A percentile compares a stretch with the other conserved stretches of the same genome.
Evolutionary conservation across 208 protist species (phyloP).

Genomic region (Trypanosoma mega): DNA sequence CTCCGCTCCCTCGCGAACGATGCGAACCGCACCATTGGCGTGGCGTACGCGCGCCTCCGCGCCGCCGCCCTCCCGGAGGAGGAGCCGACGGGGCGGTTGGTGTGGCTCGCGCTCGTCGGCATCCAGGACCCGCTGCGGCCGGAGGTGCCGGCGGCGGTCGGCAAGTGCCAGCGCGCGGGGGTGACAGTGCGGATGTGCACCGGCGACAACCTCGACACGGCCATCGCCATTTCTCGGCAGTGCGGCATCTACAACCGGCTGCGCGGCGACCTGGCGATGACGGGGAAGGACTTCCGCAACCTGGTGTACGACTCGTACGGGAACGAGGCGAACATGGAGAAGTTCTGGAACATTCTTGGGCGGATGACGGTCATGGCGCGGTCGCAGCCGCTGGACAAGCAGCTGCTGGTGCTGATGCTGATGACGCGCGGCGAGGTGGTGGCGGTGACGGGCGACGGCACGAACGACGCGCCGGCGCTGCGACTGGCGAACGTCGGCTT

Average conservation of each 20-base stretch:
- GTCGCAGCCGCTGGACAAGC: constrained; percentile 88
- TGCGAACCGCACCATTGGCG: constrained; percentile 84
- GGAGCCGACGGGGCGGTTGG: constrained; percentile 70
- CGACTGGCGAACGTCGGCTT: constrained; percentile 96
- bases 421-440: constrained; percentile 74
- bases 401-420: constrained; percentile 85
- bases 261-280: constrained; percentile 77
- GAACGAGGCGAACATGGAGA: constrained; percentile 65
- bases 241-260: constrained; percentile 88
- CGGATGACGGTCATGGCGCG: constrained; percentile 87
- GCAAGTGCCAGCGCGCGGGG: constrained; percentile 91
- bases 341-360: constrained; percentile 72
- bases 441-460: constrained; percentile 95
- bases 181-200: constrained; percentile 97
- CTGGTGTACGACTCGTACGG: constrained; percentile 75
- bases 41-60: constrained; percentile 60
- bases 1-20: constrained; percentile 49
- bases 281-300: constrained; percentile 89
- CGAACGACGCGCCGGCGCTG: constrained; percentile 97
- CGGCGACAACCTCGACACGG: constrained; percentile 94
- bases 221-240: constrained; percentile 90
- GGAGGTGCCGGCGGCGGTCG: constrained; percentile 91
- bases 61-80: constrained; percentile 38
- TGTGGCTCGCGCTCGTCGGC: constrained; percentile 93
- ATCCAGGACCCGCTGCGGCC: constrained; percentile 95